Conservation (phyloP, 2,329 filamentous ascomycete genomes). For the Zasmidium cellare region DNA sequence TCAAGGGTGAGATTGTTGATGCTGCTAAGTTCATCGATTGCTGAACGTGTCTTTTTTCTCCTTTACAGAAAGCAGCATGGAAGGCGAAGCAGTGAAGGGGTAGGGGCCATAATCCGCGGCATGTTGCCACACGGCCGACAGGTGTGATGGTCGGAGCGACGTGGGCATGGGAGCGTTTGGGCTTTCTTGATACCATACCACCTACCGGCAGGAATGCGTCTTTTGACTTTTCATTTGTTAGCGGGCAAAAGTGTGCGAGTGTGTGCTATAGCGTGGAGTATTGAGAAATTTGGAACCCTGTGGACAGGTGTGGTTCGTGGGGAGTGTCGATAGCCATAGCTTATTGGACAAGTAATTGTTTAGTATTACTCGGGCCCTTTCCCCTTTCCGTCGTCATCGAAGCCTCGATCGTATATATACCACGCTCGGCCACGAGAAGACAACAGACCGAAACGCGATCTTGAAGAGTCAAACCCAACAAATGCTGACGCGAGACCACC, state of each 20-base stretch:
- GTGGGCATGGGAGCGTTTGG: neutral
- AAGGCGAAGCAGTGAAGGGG: constrained; percentile 6
- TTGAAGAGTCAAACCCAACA: too few species aligned
- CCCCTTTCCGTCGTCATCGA: neutral
- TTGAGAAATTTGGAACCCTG: neutral
- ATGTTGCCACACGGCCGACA: neutral
- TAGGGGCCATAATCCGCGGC: neutral
- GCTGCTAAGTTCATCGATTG: neutral
- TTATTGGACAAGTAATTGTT: neutral
- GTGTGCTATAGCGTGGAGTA: constrained; percentile 3
- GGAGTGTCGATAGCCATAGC: neutral
- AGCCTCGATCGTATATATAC: too few species aligned
- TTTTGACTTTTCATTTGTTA: neutral
- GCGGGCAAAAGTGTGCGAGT: neutral
- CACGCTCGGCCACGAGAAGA: too few species aligned
- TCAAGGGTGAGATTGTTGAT: constrained; percentile 10
- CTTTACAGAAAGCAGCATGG: neutral
- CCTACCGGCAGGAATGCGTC: neutral
- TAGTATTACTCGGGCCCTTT: neutral
- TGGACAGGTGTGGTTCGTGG: neutral
- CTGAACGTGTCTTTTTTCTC: neutral
- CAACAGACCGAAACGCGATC: too few species aligned
- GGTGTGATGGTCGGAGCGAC: neutral
- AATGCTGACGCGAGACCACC: too few species aligned
- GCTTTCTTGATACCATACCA: constrained; percentile 1